Evolutionary conservation across 768 basidiomycete genomes (phyloP).

Genomic region (Cyclocybe aegerita): DNA sequence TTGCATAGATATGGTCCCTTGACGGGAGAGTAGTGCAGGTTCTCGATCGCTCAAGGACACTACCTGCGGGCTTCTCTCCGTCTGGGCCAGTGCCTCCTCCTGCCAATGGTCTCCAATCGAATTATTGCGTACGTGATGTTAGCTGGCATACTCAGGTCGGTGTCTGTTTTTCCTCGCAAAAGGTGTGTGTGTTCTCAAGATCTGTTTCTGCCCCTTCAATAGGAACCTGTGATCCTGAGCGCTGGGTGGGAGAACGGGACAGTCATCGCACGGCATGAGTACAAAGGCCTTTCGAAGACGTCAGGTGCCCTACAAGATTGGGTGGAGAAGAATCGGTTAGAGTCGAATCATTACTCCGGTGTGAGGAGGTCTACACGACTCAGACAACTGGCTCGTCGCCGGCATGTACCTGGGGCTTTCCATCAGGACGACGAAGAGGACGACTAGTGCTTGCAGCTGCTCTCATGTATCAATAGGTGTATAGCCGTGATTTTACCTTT

Average conservation of each 20-base stretch:
- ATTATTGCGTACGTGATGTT: slow-evolving; percentile 84
- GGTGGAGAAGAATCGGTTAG: slow-evolving; percentile 48
- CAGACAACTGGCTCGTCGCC: slow-evolving; percentile 2
- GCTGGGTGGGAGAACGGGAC: slow-evolving; percentile 88
- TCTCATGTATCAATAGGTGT: too few relatives aligned
- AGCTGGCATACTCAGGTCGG: slow-evolving; percentile 87
- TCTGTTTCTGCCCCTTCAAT: slow-evolving; percentile 5
- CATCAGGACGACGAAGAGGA: slow-evolving; percentile 11
- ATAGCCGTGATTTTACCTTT: too few relatives aligned
- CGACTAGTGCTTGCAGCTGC: slow-evolving; percentile 3
- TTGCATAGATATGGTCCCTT: slow-evolving; percentile 86
- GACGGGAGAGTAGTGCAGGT: slow-evolving; percentile 86
- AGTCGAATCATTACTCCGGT: slow-evolving; percentile 17
- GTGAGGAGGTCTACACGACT: slow-evolving; percentile 26
- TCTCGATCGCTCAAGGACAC: slow-evolving; percentile 73
- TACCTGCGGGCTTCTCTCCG: slow-evolving; percentile 73
- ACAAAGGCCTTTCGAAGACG: slow-evolving; percentile 88
- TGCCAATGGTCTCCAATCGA: slow-evolving; percentile 24
- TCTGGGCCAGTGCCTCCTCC: slow-evolving; percentile 53
- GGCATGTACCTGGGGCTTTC: slow-evolving; percentile 19
- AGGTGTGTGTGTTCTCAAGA: not conserved
- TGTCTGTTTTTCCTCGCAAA: not conserved
- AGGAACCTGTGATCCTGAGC: slow-evolving; percentile 91
- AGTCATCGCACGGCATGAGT: slow-evolving; percentile 89
- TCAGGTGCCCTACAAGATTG: slow-evolving; percentile 68